Base-by-base conservation (phyloP, 2,329 filamentous ascomycete species). In the Fusarium oligoseptatum region DNA sequence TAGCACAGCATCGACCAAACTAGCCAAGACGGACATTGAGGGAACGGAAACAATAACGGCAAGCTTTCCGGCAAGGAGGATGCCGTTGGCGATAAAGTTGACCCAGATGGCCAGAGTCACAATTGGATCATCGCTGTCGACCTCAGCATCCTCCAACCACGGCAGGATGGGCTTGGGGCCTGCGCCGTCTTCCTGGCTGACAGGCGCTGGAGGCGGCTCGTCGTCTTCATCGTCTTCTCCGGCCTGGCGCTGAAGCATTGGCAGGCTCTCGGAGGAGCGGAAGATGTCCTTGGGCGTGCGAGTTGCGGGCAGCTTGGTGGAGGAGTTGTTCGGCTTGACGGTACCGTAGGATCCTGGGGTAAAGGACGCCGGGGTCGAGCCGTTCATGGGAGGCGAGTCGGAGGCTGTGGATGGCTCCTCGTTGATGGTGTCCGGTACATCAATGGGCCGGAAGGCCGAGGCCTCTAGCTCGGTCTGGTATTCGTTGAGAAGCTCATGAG, bases 51-150 rank as follows among this genome's bases (percentile, higher is more conserved):
- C 80, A 45, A 95, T 92, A 61, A 97, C 94, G 43, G 90, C 88
- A 60, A 95, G 89, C 82, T 98, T 97, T 70, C 94, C 90, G 8
- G 89, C 88, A 4, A 97, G 88, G 2, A 97, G 87, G 50, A 94
- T 85, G 3, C 91, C 86, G 80, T 98, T 98, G 68, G 95, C 95
- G 24, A 89, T 84, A 58, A 97, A 89, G 80, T 97, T 98, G 82
- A 97, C 85, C 82, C 95, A 96, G 78, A 98, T 97, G 48, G 96
- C 95, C 22, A 97, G 80, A n/a, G 92, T 93, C 58, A 98, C 95
- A 58, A 97, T 90, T 17, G 89, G 91, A 68, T 92, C 92, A 57
- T 91, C 88, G 72, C 92, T 94, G 79, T 95, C 93, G 3, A 95
- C 76, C 24, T 89, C 88, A 67, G 92, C 92, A 73, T 95, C 93